These are phyloP conservation scores for Diplotaxis tenuifolia DNA, from an alignment of 345 rosid genomes.

Conservation along the genomic window DNA sequence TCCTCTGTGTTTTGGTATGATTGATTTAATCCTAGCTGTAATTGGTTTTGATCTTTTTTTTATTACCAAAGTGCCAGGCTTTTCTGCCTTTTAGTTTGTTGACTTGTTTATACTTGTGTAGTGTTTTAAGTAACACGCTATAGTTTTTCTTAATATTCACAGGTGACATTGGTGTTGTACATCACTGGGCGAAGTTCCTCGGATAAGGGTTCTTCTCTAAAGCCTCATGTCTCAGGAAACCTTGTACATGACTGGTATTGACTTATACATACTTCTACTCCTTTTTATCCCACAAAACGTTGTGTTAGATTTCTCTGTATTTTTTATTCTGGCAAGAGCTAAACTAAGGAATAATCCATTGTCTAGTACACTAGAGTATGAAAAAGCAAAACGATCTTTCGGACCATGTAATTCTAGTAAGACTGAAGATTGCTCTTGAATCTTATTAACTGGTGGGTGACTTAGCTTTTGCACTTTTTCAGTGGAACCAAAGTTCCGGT, in stretches of 20 bases:
- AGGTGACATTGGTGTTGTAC: constrained; percentile 62
- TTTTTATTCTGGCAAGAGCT: no score
- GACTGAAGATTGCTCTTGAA: not conserved
- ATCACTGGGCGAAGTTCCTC: constrained; percentile 61
- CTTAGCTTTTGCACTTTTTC: not conserved
- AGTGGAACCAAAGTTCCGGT: constrained; percentile 2
- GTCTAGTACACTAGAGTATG: not conserved
- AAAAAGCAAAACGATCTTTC: not conserved
- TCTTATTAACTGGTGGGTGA: not conserved
- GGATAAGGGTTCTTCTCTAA: constrained; percentile 62
- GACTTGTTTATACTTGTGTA: not conserved
- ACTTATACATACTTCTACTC: not conserved
- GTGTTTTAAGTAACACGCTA: not conserved
- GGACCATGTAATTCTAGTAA: not conserved
- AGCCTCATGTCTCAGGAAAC: constrained; percentile 74
- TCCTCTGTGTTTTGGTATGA: constrained; percentile 75
- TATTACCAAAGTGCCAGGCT: no score
- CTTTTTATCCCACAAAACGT: not conserved
- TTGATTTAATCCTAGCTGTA: not conserved
- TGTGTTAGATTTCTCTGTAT: not conserved
- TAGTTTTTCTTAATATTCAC: constrained; percentile 21
- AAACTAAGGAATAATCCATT: no score
- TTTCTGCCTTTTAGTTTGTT: not conserved
- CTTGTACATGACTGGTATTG: constrained; percentile 73
- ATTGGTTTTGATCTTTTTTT: no score